Evolutionary conservation across 2,329 filamentous ascomycete species (phyloP).

Genomic region (Fusarium keratoplasticum): DNA sequence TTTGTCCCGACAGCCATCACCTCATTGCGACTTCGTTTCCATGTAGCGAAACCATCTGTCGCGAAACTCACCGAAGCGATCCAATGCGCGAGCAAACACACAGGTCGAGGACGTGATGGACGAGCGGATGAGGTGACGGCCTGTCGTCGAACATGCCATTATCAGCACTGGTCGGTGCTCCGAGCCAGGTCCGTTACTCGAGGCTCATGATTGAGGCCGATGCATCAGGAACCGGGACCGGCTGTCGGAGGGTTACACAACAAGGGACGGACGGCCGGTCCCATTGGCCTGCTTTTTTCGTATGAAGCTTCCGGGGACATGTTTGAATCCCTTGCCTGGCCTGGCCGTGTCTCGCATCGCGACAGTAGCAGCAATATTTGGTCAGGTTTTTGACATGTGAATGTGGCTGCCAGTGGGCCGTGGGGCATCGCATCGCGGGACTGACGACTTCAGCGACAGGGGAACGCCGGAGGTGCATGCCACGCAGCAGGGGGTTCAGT

Average conservation of each 20-base stretch:
- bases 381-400: conserved; percentile 46
- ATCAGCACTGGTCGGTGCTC: conserved; percentile 1
- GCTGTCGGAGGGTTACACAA: conserved; percentile 18
- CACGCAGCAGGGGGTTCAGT: conserved; percentile 26
- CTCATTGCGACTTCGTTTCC: conserved; percentile 8
- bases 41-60: neutral
- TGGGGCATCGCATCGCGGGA: conserved; percentile 11
- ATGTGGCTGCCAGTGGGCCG: conserved; percentile 45
- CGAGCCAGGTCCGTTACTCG: conserved; percentile 20
- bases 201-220: conserved; percentile 11
- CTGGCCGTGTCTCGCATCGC: conserved; percentile 3
- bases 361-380: neutral
- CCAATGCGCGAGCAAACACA: conserved; percentile 2
- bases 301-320: conserved; percentile 23
- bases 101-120: conserved; percentile 2
- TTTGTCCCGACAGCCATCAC: conserved; percentile 13
- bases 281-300: conserved; percentile 5
- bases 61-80: neutral
- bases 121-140: conserved; percentile 32
- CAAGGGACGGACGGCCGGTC: neutral
- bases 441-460: conserved; percentile 24
- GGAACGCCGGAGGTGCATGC: conserved; percentile 30
- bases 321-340: conserved; percentile 13
- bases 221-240: conserved; percentile 1
- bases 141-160: conserved; percentile 30